phyloP scores from a whole-genome alignment of 75 land plant genomes.

The Cunninghamia lanceolata region DNA sequence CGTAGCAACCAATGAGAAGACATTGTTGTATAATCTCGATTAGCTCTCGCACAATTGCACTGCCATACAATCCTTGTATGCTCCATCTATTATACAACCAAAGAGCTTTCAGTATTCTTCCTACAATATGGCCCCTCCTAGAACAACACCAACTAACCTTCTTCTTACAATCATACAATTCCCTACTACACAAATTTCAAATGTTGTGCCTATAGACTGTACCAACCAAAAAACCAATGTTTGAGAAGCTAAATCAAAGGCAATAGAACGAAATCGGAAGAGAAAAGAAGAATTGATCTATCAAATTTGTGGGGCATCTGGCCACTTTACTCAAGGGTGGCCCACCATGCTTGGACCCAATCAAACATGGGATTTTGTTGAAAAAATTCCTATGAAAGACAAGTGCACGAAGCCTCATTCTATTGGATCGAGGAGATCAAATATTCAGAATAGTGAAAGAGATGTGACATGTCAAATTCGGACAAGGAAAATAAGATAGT shows the following conservation, averaged over 20 bases:
- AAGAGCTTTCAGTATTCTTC: too few relatives aligned
- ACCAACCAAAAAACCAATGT: conserved; percentile 94
- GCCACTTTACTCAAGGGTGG: conserved; percentile 91
- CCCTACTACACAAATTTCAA: too few relatives aligned
- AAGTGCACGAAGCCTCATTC: conserved; percentile 46
- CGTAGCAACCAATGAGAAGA: too few relatives aligned
- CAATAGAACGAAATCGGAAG: conserved; percentile 96
- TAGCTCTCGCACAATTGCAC: too few relatives aligned
- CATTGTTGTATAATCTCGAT: too few relatives aligned
- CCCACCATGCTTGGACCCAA: conserved; percentile 45
- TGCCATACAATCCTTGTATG: too few relatives aligned
- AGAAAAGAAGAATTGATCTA: conserved; percentile 91
- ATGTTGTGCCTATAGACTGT: conserved; percentile 97
- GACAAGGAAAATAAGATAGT: conserved; percentile 27
- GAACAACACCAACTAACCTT: too few relatives aligned
- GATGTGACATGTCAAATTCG: conserved; percentile 76
- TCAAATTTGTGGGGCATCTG: conserved; percentile 92
- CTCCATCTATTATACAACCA: too few relatives aligned
- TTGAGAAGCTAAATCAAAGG: conserved; percentile 99
- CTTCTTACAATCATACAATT: too few relatives aligned
- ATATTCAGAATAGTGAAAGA: conserved; percentile 74
- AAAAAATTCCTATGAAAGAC: conserved; percentile 39
- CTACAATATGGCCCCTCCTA: too few relatives aligned
- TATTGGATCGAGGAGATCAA: conserved; percentile 50
- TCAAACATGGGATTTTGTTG: conserved; percentile 41